These are phyloP conservation scores for Dacryopinax spathularia DNA, from an alignment of 768 basidiomycete genomes.

Conservation along the genomic window DNA sequence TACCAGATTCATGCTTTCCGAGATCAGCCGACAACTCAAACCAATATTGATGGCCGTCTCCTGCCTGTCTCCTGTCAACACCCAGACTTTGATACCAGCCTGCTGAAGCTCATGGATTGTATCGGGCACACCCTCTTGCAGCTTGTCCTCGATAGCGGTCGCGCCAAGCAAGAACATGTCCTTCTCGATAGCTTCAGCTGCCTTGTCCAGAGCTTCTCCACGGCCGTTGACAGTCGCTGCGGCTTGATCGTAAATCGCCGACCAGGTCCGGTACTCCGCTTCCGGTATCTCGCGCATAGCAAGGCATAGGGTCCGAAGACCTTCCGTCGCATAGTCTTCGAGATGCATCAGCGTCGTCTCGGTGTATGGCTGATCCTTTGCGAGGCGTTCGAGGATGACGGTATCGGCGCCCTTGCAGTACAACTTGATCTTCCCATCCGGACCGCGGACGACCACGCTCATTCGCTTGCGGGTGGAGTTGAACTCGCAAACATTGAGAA, in stretches of 20 bases:
- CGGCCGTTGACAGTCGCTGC: conserved; percentile 92
- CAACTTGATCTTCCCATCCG: conserved; percentile 83
- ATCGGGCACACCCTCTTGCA: conserved; percentile 97
- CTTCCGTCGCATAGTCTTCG: conserved; percentile 97
- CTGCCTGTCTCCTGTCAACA: conserved; percentile 92
- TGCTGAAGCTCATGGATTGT: conserved; percentile 94
- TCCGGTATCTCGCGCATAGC: conserved; percentile 86
- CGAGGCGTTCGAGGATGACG: conserved; percentile 87
- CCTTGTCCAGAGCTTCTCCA: conserved; percentile 84
- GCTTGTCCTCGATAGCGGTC: conserved; percentile 95
- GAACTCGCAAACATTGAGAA: conserved; percentile 97
- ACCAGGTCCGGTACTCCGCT: conserved; percentile 83
- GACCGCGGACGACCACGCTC: conserved; percentile 82
- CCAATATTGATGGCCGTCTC: conserved; percentile 99
- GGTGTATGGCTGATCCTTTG: conserved; percentile 58
- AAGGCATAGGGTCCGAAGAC: conserved; percentile 89
- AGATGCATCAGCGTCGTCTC: conserved; percentile 82
- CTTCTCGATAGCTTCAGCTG: conserved; percentile 90
- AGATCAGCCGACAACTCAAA: conserved; percentile 90
- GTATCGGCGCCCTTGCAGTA: conserved; percentile 98
- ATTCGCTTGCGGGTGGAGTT: conserved; percentile 95
- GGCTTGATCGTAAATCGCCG: conserved; percentile 74
- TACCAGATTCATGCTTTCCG: conserved; percentile 96
- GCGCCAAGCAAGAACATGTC: conserved; percentile 88
- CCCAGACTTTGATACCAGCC: conserved; percentile 99